A percentile compares a stretch with the other conserved stretches of the same genome.
phyloP scores from a whole-genome alignment of 2,329 filamentous ascomycete species.

The Fusarium dimerum region DNA sequence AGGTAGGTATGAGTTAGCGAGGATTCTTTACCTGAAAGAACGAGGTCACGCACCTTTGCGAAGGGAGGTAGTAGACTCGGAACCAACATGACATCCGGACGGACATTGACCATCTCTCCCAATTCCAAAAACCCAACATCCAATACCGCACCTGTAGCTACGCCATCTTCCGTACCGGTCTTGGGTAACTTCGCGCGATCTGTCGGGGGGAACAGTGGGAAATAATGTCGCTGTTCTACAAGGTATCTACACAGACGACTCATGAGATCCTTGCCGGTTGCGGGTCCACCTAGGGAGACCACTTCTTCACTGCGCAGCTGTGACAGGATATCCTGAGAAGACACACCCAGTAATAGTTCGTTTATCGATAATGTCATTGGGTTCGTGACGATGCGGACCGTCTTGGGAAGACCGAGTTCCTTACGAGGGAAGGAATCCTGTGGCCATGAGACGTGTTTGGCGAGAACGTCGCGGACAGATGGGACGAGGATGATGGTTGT shows the following conservation, averaged over 20 bases:
- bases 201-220: slow-evolving; percentile 82
- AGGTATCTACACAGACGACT: slow-evolving; percentile 74
- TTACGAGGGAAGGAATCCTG: slow-evolving; percentile 63
- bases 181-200: slow-evolving; percentile 68
- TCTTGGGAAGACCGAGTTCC: slow-evolving; percentile 77
- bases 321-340: slow-evolving; percentile 79
- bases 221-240: slow-evolving; percentile 88
- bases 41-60: slow-evolving; percentile 70
- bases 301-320: slow-evolving; percentile 78
- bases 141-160: slow-evolving; percentile 73
- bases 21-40: neutral
- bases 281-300: slow-evolving; percentile 24
- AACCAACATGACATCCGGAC: slow-evolving; percentile 80
- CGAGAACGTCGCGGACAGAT: slow-evolving; percentile 78
- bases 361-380: slow-evolving; percentile 89
- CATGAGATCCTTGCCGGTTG: slow-evolving; percentile 54
- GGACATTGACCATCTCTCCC: slow-evolving; percentile 84
- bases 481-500: slow-evolving; percentile 83
- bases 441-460: slow-evolving; percentile 85
- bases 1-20: slow-evolving; percentile 12
- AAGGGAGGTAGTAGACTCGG: slow-evolving; percentile 85
- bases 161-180: slow-evolving; percentile 59
- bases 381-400: slow-evolving; percentile 79
- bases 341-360: slow-evolving; percentile 80
- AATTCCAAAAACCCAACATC: slow-evolving; percentile 85